Evolutionary conservation across 768 basidiomycete genomes (phyloP).

Genomic region (Rhizopogon rudus): DNA sequence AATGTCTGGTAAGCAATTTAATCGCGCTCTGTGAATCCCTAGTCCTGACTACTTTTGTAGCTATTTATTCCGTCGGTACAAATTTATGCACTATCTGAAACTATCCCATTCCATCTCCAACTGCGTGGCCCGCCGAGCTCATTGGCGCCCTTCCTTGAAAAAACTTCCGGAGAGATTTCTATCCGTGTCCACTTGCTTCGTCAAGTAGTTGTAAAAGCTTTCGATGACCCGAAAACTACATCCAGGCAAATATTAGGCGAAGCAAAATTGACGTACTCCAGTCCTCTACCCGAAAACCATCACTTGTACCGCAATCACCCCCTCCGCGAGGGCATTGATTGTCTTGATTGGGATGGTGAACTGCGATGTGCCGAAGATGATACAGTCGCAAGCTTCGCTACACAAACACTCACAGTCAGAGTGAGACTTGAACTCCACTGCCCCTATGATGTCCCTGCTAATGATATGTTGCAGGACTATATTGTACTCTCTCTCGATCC

Average conservation of each 20-base stretch:
- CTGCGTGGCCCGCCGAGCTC: slow-evolving; percentile 43
- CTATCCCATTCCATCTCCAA: slow-evolving; percentile 64
- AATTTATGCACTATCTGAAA: slow-evolving; percentile 48
- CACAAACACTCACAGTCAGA: slow-evolving; percentile 44
- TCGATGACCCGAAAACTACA: slow-evolving; percentile 8
- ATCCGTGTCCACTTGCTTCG: slow-evolving; percentile 52
- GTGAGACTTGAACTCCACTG: slow-evolving; percentile 25
- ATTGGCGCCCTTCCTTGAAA: slow-evolving; percentile 40
- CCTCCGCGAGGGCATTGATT: slow-evolving; percentile 26
- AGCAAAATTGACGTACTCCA: slow-evolving; percentile 42
- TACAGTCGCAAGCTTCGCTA: slow-evolving; percentile 41
- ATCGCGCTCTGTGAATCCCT: neutral
- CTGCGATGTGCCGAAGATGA: slow-evolving; percentile 34
- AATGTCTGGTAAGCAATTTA: slow-evolving; percentile 43
- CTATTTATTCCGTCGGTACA: slow-evolving; percentile 55
- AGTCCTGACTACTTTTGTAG: slow-evolving; percentile 26
- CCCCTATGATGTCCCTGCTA: neutral
- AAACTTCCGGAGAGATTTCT: slow-evolving; percentile 12
- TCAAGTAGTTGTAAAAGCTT: slow-evolving; percentile 36
- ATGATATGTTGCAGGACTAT: slow-evolving; percentile 43
- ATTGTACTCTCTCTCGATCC: slow-evolving; percentile 47
- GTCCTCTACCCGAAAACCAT: slow-evolving; percentile 24
- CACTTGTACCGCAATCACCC: slow-evolving; percentile 3
- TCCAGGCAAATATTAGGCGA: slow-evolving; percentile 36
- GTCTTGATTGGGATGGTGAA: slow-evolving; percentile 62